phyloP scores from a whole-genome alignment of 345 rosid species.

The Erysimum cheiranthoides region DNA sequence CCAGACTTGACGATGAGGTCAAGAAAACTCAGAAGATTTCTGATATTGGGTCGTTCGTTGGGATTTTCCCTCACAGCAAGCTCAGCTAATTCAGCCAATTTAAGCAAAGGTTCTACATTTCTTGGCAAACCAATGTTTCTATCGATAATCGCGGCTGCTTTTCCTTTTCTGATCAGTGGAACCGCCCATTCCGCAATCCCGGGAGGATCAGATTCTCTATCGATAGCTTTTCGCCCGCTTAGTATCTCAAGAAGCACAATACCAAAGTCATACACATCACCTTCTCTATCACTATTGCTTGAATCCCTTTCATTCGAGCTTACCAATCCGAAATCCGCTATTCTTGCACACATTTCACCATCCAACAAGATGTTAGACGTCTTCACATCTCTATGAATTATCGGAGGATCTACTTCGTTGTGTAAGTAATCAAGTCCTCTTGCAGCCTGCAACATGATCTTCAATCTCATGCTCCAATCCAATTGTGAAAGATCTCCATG shows the following conservation, averaged over 20 bases:
- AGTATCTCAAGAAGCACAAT: conserved; percentile 77
- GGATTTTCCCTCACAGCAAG: conserved; percentile 68
- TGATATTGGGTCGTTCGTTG: conserved; percentile 64
- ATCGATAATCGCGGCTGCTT: conserved; percentile 78
- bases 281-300: conserved; percentile 55
- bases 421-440: conserved; percentile 90
- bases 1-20: conserved; percentile 74
- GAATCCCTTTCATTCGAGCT: conserved; percentile 63
- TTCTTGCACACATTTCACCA: conserved; percentile 77
- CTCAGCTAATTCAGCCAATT: conserved; percentile 79
- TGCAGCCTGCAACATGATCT: conserved; percentile 77
- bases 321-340: conserved; percentile 80
- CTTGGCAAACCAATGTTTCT: conserved; percentile 67
- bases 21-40: conserved; percentile 62
- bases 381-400: conserved; percentile 74
- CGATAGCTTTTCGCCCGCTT: conserved; percentile 82
- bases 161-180: conserved; percentile 69
- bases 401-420: conserved; percentile 68
- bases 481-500: conserved; percentile 79
- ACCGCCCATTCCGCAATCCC: conserved; percentile 77
- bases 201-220: conserved; percentile 66
- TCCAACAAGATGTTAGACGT: conserved; percentile 83
- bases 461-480: conserved; percentile 77
- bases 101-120: conserved; percentile 85
- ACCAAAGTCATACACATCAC: conserved; percentile 77